Percentiles rank a stretch among this genome's conserved stretches.
Evolutionary conservation across 2,329 filamentous ascomycete genomes (phyloP).

Genomic region (Nannizziopsis barbatae): DNA sequence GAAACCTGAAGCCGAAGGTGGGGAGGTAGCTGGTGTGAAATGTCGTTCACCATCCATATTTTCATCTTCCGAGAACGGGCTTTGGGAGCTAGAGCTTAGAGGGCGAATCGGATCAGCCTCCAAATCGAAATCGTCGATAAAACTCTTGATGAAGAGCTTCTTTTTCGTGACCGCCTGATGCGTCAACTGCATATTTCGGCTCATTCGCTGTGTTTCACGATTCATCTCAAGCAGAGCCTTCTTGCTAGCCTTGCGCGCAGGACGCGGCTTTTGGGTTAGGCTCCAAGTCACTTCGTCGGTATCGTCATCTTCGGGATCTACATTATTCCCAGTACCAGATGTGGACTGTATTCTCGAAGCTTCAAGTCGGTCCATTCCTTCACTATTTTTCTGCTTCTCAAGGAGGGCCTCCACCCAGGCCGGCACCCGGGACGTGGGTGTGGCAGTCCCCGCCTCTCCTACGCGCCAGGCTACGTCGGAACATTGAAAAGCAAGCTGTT

Average conservation of each 20-base stretch:
- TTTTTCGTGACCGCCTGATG: conserved; percentile 86
- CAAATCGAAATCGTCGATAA: conserved; percentile 78
- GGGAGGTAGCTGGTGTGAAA: conserved; percentile 63
- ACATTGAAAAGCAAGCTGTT: too few species aligned
- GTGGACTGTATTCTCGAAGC: conserved; percentile 21
- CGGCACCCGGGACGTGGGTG: too few species aligned
- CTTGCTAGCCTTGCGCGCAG: conserved; percentile 75
- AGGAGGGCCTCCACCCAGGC: too few species aligned
- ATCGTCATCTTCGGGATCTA: conserved; percentile 42
- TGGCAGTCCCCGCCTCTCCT: too few species aligned
- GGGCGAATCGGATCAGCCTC: conserved; percentile 30
- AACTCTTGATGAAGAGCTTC: conserved; percentile 70
- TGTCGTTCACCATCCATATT: conserved; percentile 35
- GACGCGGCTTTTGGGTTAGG: conserved; percentile 58
- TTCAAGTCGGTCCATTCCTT: conserved; percentile 23
- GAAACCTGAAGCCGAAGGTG: conserved; percentile 23
- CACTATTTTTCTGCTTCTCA: conserved; percentile 32
- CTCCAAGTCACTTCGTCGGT: conserved; percentile 54
- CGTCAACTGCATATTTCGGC: conserved; percentile 76
- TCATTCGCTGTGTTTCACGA: conserved; percentile 83
- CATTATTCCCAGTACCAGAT: conserved; percentile 32
- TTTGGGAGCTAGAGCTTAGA: conserved; percentile 23
- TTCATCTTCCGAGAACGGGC: conserved; percentile 41
- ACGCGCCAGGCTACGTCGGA: too few species aligned
- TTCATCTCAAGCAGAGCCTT: conserved; percentile 93